Evolutionary conservation across 148 eudicot genomes (phyloP).

Genomic region (Rhododendron mucronatum): DNA sequence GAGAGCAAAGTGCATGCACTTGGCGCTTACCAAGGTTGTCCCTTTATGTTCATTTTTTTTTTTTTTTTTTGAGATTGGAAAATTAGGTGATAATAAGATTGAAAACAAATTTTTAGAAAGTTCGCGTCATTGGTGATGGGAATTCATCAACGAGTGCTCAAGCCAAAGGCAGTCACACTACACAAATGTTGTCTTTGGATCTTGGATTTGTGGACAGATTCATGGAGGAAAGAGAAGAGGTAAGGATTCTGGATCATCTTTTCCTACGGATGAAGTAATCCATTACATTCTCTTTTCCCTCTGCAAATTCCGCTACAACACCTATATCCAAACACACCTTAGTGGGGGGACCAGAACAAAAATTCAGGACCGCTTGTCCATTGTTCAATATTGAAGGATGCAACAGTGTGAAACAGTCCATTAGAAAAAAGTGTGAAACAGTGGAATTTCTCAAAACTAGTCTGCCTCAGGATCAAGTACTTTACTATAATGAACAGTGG

Average conservation of each 20-base stretch:
- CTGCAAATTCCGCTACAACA: not conserved
- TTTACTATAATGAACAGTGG: not conserved
- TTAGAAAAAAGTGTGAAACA: not conserved
- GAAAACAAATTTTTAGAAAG: not conserved
- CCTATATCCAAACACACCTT: not conserved
- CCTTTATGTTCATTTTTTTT: not conserved
- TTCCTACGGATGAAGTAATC: constrained; percentile 17
- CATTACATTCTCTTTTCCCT: not conserved
- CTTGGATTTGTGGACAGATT: not conserved
- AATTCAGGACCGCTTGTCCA: not conserved
- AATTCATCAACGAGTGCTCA: not conserved
- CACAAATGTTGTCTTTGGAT: not conserved
- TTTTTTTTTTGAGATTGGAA: not conserved
- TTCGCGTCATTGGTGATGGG: not conserved
- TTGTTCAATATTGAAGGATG: not conserved
- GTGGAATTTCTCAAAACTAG: not conserved
- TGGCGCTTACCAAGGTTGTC: not conserved
- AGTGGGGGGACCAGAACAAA: not conserved
- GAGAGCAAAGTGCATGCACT: not conserved
- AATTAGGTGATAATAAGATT: not conserved
- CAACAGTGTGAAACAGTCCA: not conserved
- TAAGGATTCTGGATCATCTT: not conserved
- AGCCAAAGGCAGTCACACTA: not conserved
- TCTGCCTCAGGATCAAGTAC: not conserved
- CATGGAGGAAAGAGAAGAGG: not conserved